Conservation (phyloP, 305 asterid species). For the Fraxinus angustifolia region DNA sequence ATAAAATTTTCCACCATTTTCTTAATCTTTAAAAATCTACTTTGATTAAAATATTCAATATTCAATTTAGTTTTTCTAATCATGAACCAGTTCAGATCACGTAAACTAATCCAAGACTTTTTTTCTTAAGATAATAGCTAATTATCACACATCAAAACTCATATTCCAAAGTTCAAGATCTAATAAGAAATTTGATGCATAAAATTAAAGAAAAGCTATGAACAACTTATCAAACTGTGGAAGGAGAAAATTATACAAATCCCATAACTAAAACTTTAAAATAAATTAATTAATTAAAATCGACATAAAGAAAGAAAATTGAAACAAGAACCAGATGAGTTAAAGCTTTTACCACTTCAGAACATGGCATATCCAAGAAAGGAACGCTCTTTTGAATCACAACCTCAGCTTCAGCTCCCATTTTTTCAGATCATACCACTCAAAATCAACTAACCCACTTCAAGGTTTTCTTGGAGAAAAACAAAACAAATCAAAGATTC, state of each 20-base stretch:
- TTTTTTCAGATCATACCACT: constrained; percentile 28
- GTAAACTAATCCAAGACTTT: neutral
- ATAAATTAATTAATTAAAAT: neutral
- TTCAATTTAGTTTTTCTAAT: neutral
- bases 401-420: constrained; percentile 64
- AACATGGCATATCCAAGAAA: constrained; percentile 50
- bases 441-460: neutral
- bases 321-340: neutral
- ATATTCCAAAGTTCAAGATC: neutral
- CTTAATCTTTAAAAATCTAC: neutral
- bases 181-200: neutral
- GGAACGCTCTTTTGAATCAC: constrained; percentile 42
- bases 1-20: neutral
- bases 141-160: neutral
- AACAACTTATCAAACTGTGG: neutral
- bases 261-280: neutral
- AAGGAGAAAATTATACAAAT: neutral
- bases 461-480: neutral
- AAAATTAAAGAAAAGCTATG: neutral
- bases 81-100: neutral
- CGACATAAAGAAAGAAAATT: neutral
- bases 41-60: neutral
- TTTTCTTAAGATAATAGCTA: neutral
- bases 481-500: neutral
- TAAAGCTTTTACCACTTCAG: constrained; percentile 35